Evolutionary conservation across 148 eudicot genomes (phyloP), one percentile per base, ranked within the genome.

Genomic region (Mesembryanthemum crystallinum): DNA sequence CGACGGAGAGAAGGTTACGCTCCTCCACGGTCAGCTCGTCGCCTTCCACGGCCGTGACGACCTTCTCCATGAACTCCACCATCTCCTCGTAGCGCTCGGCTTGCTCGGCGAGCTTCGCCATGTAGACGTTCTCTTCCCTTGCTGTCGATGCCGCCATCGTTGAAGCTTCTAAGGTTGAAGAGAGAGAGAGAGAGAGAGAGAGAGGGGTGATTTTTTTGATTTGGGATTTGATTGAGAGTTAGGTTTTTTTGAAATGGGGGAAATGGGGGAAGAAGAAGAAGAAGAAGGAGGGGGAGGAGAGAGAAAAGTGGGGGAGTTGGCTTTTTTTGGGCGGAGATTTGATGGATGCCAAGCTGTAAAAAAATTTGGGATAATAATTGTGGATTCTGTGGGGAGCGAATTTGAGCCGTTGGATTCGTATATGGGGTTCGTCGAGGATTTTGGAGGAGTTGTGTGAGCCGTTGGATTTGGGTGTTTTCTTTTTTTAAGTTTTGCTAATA

Each of bases 61-160:
- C 90, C 55, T 87, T 89, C 75, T 87, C 89, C 91, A 88, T 88
- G 80, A 76, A 86, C 37, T 85, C 80, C 14, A 88, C 91, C 91
- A 89, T 89, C 55, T 89, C 93, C 64, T 89, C 93, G 78, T 89
- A 89, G 0, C 93, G 78, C 78, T 89, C 92, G 2, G 92, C 92
- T 58, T 89, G 92, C 63, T 87, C 93, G 27, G 91, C 87, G 5
- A 89, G 86, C 58, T 89, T 89, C 61, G 92, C 90, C 87, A 89
- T 85, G 88, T 89, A 89, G 0, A 89, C 90, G 82, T 78, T 78
- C 72, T 89, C 92, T 58, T 89, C 90, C 14, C 92, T 84, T 39
- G 89, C 73, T 47, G 88, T 69, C 42, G 83, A 52, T 23, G 77
- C 55, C 78, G 85, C 77, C 82, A 76, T 81, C 76, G 76, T 33